Evolutionary conservation across 495 filamentous ascomycete species (phyloP), one percentile per base, ranked within the genome.

Genomic region (Collariella sp.): DNA sequence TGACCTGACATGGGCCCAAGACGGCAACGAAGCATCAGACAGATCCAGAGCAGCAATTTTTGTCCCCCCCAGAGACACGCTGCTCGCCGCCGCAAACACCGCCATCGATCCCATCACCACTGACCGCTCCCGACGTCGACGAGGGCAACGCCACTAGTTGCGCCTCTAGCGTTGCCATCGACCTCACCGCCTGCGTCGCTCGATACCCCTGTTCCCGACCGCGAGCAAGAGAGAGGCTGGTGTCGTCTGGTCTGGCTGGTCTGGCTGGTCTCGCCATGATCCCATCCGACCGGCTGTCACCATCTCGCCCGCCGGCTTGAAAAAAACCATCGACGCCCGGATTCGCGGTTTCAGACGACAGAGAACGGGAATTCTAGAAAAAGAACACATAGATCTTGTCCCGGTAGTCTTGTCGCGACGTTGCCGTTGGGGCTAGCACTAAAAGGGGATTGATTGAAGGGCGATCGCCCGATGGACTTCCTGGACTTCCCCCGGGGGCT

Each of bases 401-500:
- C n/a, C 13, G 5, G 18, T 16, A 18, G 7, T 42, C 19, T 11
- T 10, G 5, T 23, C 40, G 40, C 20, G 3, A 7, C 29, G 22
- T 10, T 31, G 26, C 9, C 26, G 40, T 36, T 35, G 15, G 18
- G 42, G 31, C 26, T 22, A 44, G 40, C 19, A 34, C 24, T 45
- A 18, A 7, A 29, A 34, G 23, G n/a, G 12, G 31, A 49, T 34
- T 16, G 51, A 39, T 39, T 53, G 42, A 48, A 18, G 16, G 42
- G 18, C 44, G 36, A 42, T 42, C 52, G 23, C 26, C 23, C 26
- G 52, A 24, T 52, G 49, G 49, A 50, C 35, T 50, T 10, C 1
- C 66, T 69, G 62, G 68, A 71, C 31, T 61, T 64, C 45, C 60
- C 62, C 46, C 58, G 73, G 60, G 69, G 68, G 22, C 44, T 72